A percentile compares a stretch with the other conserved stretches of the same genome.
Evolutionary conservation across 176 grass and related monocot species (phyloP).

Genomic region (Poa pratensis): DNA sequence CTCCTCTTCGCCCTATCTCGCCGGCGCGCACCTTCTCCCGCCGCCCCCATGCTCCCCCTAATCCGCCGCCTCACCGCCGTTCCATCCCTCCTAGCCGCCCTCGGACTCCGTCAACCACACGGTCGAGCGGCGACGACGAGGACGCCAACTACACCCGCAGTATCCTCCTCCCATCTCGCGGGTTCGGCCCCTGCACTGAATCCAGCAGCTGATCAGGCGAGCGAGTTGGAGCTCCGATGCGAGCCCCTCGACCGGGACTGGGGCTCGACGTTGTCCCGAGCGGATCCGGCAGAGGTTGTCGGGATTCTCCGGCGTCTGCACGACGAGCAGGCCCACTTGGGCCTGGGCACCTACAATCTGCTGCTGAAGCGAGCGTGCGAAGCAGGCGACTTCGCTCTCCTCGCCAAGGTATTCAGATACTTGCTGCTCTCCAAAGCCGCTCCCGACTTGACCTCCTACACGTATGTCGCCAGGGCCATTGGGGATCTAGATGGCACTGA

Average conservation of each 20-base stretch:
- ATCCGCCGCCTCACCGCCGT: constrained; percentile 7
- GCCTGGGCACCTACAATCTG: neutral
- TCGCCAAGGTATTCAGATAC: constrained; percentile 62
- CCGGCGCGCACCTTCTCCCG: constrained; percentile 19
- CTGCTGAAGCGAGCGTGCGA: constrained; percentile 20
- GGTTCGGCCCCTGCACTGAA: neutral
- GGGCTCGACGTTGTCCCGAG: neutral
- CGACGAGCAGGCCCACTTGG: constrained; percentile 5
- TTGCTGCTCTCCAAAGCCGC: constrained; percentile 66
- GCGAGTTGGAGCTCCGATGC: neutral
- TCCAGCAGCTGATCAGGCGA: neutral
- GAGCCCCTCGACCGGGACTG: neutral
- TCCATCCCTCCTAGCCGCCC: neutral
- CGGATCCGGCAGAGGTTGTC: neutral
- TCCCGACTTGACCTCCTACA: constrained; percentile 72
- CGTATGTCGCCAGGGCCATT: constrained; percentile 68
- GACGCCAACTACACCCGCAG: neutral
- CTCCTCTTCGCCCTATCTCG: constrained; percentile 14
- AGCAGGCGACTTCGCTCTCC: neutral
- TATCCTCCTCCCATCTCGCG: neutral
- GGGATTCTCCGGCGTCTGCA: constrained; percentile 23
- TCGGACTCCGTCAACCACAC: neutral
- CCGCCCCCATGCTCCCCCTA: neutral
- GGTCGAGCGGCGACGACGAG: neutral
- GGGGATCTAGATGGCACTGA: constrained; percentile 54